Evolutionary conservation across 179 eudicot species (phyloP).

Genomic region (Drosera spatulata): DNA sequence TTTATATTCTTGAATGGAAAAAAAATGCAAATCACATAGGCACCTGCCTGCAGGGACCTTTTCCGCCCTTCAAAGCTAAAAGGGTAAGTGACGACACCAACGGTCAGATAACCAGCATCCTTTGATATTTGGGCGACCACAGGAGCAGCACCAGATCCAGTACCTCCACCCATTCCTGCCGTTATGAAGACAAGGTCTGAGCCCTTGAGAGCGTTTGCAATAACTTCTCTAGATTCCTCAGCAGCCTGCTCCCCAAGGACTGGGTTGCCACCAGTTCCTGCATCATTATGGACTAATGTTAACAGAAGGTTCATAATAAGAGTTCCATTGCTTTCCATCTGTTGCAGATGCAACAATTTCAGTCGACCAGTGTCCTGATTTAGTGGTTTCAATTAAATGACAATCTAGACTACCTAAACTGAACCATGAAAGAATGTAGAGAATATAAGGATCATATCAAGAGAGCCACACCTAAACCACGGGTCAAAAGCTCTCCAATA

Average conservation of each 20-base stretch:
- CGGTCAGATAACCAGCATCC: constrained; percentile 93
- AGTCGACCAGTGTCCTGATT: no score
- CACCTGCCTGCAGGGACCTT: constrained; percentile 88
- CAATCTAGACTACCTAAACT: no score
- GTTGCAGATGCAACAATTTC: no score
- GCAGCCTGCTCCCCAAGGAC: constrained; percentile 98
- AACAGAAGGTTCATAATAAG: constrained; percentile 6
- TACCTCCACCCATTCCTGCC: constrained; percentile 99
- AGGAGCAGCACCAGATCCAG: constrained; percentile 99
- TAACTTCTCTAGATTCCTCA: constrained; percentile 87
- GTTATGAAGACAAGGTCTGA: constrained; percentile 97
- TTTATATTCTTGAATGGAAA: no score
- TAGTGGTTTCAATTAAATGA: no score
- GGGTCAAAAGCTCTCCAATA: constrained; percentile 95
- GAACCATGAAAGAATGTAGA: neutral
- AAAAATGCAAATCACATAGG: constrained; percentile 4
- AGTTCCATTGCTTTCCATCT: no score
- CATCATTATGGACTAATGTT: constrained; percentile 16
- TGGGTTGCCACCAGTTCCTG: constrained; percentile 98
- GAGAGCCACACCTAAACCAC: constrained; percentile 77
- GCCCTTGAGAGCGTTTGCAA: constrained; percentile 76
- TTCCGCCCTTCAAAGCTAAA: constrained; percentile 98
- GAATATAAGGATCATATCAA: neutral
- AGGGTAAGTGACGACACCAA: constrained; percentile 96
- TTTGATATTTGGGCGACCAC: constrained; percentile 85